A percentile compares a stretch with the other conserved stretches of the same genome.
phyloP scores from a whole-genome alignment of 2,329 filamentous ascomycete genomes.

The Thermothelomyces thermophilus region DNA sequence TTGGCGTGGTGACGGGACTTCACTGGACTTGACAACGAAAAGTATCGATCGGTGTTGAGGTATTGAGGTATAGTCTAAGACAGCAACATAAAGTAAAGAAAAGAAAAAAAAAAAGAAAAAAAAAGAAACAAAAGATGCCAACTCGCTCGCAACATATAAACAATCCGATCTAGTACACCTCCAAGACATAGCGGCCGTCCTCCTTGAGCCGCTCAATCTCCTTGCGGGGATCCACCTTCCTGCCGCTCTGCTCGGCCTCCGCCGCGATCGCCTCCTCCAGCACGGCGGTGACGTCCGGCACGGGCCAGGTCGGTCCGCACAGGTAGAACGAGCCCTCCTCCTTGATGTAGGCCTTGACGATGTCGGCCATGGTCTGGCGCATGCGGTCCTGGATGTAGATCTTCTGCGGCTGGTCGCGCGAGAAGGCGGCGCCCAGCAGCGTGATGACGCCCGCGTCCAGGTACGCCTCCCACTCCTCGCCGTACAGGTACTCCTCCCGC shows the following conservation, averaged over 20 bases:
- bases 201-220: conserved; percentile 99
- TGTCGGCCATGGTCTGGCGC: conserved; percentile 77
- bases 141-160: background rate
- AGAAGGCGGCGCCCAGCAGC: conserved; percentile 87
- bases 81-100: background rate
- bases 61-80: no score
- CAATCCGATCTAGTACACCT: conserved; percentile 74
- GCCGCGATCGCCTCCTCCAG: conserved; percentile 82
- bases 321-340: conserved; percentile 94
- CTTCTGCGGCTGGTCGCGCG: conserved; percentile 93
- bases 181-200: conserved; percentile 84
- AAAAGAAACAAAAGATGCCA: background rate
- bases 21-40: no score
- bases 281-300: conserved; percentile 91
- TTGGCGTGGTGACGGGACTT: background rate
- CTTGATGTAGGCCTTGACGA: conserved; percentile 77
- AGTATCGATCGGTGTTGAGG: no score
- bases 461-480: conserved; percentile 99
- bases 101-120: background rate
- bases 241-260: conserved; percentile 62
- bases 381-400: conserved; percentile 99
- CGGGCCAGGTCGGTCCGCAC: conserved; percentile 96
- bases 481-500: conserved; percentile 97
- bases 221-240: conserved; percentile 78
- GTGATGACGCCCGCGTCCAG: conserved; percentile 93